Conservation (phyloP, 2,329 filamentous ascomycete species). For the Fusarium stilboides region DNA sequence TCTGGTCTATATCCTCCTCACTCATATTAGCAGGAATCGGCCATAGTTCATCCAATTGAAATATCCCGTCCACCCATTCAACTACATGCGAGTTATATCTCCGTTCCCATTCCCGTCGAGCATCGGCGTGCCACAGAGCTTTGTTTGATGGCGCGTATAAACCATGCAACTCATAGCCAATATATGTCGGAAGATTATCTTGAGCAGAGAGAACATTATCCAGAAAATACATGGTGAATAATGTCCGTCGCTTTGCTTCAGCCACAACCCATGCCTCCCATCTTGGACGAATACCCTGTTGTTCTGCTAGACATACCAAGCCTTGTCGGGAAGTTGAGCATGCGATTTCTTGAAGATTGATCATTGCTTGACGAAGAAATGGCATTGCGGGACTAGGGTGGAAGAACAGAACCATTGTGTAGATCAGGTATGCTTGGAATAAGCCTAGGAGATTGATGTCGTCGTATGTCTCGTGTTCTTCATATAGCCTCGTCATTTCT, state of each 20-base stretch:
- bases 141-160: conserved; percentile 61
- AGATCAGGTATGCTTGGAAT: conserved; percentile 70
- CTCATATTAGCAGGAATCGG: conserved; percentile 53
- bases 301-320: conserved; percentile 62
- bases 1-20: conserved; percentile 50
- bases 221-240: conserved; percentile 69
- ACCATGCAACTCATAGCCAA: conserved; percentile 64
- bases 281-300: conserved; percentile 55
- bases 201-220: conserved; percentile 64
- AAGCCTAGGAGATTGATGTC: conserved; percentile 56
- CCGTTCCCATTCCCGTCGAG: conserved; percentile 58
- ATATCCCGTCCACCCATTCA: conserved; percentile 58
- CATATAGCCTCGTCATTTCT: conserved; percentile 61
- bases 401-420: conserved; percentile 65
- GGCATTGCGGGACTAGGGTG: conserved; percentile 44
- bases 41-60: conserved; percentile 69
- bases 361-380: conserved; percentile 61
- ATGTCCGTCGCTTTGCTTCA: conserved; percentile 66
- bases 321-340: conserved; percentile 58
- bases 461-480: conserved; percentile 46
- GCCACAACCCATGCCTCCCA: conserved; percentile 70
- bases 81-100: conserved; percentile 60
- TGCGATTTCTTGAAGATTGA: conserved; percentile 67
- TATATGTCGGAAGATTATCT: conserved; percentile 61
- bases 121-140: conserved; percentile 60